Conservation (phyloP, 108 stramenopile genomes). For the Nannochloropsis salina region DNA sequence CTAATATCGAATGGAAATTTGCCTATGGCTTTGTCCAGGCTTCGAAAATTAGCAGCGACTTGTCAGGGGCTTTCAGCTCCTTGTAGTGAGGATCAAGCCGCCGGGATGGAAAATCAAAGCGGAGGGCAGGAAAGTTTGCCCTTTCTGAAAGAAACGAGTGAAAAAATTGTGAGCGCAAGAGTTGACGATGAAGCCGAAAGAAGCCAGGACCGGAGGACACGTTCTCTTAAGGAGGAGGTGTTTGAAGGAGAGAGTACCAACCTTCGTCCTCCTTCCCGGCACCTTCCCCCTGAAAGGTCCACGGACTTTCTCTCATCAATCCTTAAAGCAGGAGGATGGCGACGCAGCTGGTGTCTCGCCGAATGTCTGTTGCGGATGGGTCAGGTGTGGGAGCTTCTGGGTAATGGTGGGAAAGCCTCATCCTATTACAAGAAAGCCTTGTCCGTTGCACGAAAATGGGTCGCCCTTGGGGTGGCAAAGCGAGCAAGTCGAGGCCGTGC, state of each 20-base stretch:
- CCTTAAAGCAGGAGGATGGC: background rate
- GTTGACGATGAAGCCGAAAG: background rate
- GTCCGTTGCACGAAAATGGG: background rate
- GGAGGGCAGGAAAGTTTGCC: background rate
- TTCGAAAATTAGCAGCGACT: background rate
- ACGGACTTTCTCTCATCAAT: background rate
- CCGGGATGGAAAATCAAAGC: background rate
- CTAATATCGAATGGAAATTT: background rate
- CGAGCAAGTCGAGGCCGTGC: background rate
- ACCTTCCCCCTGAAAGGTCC: too few relatives aligned
- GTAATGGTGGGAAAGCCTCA: background rate
- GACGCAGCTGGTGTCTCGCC: background rate
- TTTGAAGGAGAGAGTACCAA: too few relatives aligned
- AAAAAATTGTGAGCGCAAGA: background rate
- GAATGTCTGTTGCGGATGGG: background rate
- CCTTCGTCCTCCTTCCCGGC: too few relatives aligned
- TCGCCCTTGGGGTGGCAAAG: background rate
- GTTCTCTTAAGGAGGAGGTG: too few relatives aligned
- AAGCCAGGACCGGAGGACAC: too few relatives aligned
- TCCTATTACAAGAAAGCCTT: background rate
- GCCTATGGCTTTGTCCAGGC: background rate
- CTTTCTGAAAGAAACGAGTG: too few relatives aligned
- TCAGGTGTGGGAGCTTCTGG: background rate
- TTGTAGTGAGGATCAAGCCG: background rate
- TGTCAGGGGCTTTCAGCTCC: background rate